Evolutionary conservation across 306 rosid species (phyloP), one percentile per base, ranked within the genome.

Genomic region (Cicer pinnatifidum): DNA sequence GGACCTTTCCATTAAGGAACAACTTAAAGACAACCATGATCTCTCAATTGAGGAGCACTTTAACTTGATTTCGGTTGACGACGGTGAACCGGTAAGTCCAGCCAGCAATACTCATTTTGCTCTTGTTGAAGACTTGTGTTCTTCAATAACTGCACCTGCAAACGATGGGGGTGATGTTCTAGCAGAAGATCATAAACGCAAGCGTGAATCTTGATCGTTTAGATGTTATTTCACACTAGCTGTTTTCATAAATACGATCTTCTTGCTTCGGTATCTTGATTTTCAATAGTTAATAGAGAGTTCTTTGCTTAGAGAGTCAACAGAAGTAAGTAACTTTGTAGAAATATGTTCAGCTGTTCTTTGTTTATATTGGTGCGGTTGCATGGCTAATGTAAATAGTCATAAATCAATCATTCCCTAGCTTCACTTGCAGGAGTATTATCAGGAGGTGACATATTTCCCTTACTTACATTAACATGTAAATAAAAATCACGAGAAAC

Each of bases 31-130:
- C 75, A 75, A 73, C 17, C 80, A 12, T 20, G 75, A 46, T 76
- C 20, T 78, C 63, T 73, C 81, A 9, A 38, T 16, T 33, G 69
- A 65, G 12, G 77, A 78, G 78, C 84, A 80, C 38, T n/a, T 61
- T n/a, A 61, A 87, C 73, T 86, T 88, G 78, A 84, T 90, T 81
- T 75, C 75, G 54, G 78, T 88, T 47, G 91, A 86, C 11, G 84
- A 83, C 8, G 84, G 40, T 23, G 83, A 75, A 46, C 78, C 20
- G 0, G 77, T 52, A 11, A 82, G 78, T 75, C 71, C 76, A 4
- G 59, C 70, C 64, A 69, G 66, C n/a, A 47, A 67, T 7, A 54
- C 20, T 53, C 78, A 72, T 65, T 67, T 85, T 63, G 76, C 80
- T 35, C 59, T 85, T 71, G 87, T 82, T 75, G 60, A 70, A 74